phyloP scores from a whole-genome alignment of 164 flowering plant genomes.

The Macadamia tetraphylla region DNA sequence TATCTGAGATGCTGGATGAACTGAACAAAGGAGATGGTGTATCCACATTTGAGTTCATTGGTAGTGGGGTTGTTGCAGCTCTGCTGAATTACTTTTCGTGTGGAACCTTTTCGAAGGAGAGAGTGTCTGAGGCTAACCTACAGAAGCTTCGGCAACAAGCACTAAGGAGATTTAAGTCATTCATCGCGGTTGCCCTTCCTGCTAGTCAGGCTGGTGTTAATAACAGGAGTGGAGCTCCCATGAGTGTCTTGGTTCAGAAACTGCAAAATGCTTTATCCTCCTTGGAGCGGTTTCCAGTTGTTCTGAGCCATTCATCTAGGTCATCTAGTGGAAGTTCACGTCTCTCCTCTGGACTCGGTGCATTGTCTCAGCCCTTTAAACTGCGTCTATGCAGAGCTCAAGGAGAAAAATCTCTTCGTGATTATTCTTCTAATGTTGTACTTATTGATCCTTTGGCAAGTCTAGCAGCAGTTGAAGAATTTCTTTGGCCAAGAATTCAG shows the following conservation, averaged over 20 bases:
- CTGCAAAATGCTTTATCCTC: slow-evolving; percentile 94
- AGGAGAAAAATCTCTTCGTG: slow-evolving; percentile 90
- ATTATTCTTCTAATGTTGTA: slow-evolving; percentile 91
- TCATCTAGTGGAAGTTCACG: slow-evolving; percentile 73
- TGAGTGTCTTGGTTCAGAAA: slow-evolving; percentile 81
- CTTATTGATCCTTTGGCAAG: slow-evolving; percentile 94
- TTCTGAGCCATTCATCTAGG: slow-evolving; percentile 81
- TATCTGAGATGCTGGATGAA: slow-evolving; percentile 75
- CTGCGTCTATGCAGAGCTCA: slow-evolving; percentile 89
- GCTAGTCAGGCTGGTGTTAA: slow-evolving; percentile 14
- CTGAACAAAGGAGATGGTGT: slow-evolving; percentile 90
- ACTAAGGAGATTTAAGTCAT: slow-evolving; percentile 68
- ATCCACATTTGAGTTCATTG: slow-evolving; percentile 94
- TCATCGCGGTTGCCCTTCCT: slow-evolving; percentile 70
- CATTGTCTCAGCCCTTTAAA: slow-evolving; percentile 86
- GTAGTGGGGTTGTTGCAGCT: slow-evolving; percentile 92
- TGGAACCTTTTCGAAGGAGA: slow-evolving; percentile 86
- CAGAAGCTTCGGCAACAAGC: slow-evolving; percentile 83
- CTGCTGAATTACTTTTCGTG: slow-evolving; percentile 87
- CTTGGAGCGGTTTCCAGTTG: slow-evolving; percentile 90
- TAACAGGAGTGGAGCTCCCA: slow-evolving; percentile 48
- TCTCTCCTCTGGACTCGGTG: slow-evolving; percentile 85
- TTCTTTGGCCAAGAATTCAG: slow-evolving; percentile 93
- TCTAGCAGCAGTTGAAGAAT: slow-evolving; percentile 94
- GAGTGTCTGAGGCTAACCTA: slow-evolving; percentile 54